Evolutionary conservation across 2,329 filamentous ascomycete genomes (phyloP).

Genomic region (Graphilbum sp.): DNA sequence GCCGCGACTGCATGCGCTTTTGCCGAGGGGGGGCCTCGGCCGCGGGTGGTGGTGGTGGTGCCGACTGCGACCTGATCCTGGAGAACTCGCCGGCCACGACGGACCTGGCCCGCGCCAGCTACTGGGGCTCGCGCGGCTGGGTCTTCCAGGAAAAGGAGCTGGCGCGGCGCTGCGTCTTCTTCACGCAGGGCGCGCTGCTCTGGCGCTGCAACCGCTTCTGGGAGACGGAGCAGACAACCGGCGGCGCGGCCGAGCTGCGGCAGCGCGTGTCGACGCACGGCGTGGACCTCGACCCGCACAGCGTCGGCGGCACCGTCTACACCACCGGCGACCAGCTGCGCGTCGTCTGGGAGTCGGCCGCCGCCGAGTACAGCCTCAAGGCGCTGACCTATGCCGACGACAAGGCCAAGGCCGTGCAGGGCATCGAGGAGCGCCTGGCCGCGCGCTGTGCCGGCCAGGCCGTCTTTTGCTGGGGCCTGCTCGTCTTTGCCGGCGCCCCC

Average conservation of each 20-base stretch:
- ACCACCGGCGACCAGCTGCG: too few relatives aligned
- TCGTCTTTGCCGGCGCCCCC: background rate
- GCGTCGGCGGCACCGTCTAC: too few relatives aligned
- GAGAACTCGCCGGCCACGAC: too few relatives aligned
- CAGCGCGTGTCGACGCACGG: background rate
- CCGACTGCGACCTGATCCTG: too few relatives aligned
- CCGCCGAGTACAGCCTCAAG: background rate
- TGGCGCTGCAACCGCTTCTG: background rate
- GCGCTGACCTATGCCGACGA: background rate
- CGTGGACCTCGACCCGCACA: background rate
- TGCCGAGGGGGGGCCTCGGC: too few relatives aligned
- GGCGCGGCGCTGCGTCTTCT: background rate
- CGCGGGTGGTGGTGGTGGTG: too few relatives aligned
- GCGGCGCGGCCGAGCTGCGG: background rate
- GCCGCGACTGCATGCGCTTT: too few relatives aligned
- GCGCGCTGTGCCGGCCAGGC: background rate
- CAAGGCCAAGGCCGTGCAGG: background rate
- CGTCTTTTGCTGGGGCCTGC: background rate
- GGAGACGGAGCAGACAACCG: background rate
- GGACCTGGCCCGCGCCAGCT: background rate
- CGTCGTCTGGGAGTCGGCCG: background rate
- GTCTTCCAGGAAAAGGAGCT: background rate
- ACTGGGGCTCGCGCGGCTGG: background rate
- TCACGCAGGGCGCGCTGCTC: background rate
- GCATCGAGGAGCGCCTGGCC: background rate